Conservation (phyloP, 805 yeast species). For the Metschnikowia hibisci region DNA sequence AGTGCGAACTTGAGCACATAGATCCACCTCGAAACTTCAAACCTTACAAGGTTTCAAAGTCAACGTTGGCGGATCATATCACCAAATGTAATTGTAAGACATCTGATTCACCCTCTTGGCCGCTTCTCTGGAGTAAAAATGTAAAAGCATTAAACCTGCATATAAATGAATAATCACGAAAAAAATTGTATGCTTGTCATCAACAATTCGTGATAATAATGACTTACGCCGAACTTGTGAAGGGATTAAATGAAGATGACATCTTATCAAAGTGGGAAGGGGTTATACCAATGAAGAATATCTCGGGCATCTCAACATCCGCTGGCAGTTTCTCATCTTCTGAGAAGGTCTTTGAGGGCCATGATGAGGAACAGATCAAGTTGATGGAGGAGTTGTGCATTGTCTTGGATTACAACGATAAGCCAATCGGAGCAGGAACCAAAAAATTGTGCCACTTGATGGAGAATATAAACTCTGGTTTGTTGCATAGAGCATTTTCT, state of each 20-base stretch:
- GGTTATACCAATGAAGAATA: conserved; percentile 56
- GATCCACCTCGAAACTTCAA: too few relatives aligned
- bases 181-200: not conserved
- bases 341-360: conserved; percentile 65
- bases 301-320: conserved; percentile 55
- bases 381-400: conserved; percentile 97
- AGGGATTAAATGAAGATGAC: conserved; percentile 43
- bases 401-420: conserved; percentile 83
- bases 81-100: too few relatives aligned
- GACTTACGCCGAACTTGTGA: conserved; percentile 52
- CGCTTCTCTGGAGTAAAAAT: too few relatives aligned
- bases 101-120: too few relatives aligned
- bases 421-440: conserved; percentile 88
- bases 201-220: conserved; percentile 1
- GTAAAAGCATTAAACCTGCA: not conserved
- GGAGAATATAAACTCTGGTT: conserved; percentile 80
- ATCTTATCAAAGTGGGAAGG: conserved; percentile 62
- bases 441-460: conserved; percentile 86
- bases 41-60: too few relatives aligned
- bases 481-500: conserved; percentile 92
- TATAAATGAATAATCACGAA: not conserved
- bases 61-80: too few relatives aligned
- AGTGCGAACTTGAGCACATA: too few relatives aligned
- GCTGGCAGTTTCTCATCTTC: conserved; percentile 15
- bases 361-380: conserved; percentile 89